Conservation (phyloP, 108 stramenopile species). For the Cyclotella sp. region DNA sequence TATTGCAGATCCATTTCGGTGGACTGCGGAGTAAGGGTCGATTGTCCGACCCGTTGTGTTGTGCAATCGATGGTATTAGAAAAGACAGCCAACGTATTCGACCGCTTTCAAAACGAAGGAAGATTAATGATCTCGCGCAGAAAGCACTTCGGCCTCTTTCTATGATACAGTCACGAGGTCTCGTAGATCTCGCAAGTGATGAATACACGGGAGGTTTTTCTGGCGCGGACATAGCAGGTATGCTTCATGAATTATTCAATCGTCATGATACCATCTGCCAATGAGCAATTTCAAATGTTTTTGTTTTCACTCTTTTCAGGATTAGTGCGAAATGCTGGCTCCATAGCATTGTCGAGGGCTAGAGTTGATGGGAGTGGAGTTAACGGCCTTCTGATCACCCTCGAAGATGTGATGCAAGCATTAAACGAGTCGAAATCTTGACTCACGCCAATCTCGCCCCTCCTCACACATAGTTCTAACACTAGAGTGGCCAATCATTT, state of each 20-base stretch:
- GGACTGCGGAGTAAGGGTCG: conserved; percentile 64
- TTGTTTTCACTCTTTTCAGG: conserved; percentile 52
- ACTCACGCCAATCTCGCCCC: neutral
- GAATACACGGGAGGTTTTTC: conserved; percentile 75
- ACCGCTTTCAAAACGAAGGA: conserved; percentile 18
- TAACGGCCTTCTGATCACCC: conserved; percentile 70
- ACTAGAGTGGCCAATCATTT: too few relatives aligned
- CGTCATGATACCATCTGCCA: neutral
- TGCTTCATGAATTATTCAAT: neutral
- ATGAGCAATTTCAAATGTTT: neutral
- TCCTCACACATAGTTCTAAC: too few relatives aligned
- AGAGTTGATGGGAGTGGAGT: conserved; percentile 72
- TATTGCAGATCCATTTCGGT: conserved; percentile 69
- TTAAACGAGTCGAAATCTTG: conserved; percentile 62
- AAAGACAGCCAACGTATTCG: conserved; percentile 14
- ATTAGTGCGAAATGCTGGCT: conserved; percentile 88
- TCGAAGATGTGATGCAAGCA: conserved; percentile 82
- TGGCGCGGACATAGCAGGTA: conserved; percentile 83
- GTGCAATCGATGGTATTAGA: conserved; percentile 76
- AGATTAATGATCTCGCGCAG: conserved; percentile 4
- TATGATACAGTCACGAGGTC: neutral
- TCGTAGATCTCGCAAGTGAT: conserved; percentile 68
- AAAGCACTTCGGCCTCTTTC: conserved; percentile 14
- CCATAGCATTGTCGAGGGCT: conserved; percentile 72
- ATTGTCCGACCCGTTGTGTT: conserved; percentile 73